Conservation (phyloP, 2,329 filamentous ascomycete species). For the Botrytis porri region DNA sequence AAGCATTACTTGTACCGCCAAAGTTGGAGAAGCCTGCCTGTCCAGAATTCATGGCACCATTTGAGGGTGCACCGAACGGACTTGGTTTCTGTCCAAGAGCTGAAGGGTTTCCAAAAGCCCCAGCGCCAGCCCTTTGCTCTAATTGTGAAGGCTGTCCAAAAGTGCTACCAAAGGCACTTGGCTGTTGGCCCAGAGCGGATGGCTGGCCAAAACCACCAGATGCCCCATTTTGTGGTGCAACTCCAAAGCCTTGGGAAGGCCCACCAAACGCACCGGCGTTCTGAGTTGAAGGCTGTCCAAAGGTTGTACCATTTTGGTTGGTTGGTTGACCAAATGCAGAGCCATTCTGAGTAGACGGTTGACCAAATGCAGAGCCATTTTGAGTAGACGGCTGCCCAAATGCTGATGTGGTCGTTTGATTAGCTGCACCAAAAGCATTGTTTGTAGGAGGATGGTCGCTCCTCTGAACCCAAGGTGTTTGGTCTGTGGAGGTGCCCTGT, state of each 20-base stretch:
- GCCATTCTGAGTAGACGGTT: slow-evolving; percentile 19
- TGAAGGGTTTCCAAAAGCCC: slow-evolving; percentile 43
- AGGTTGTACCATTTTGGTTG: slow-evolving; percentile 33
- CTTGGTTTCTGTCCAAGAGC: slow-evolving; percentile 39
- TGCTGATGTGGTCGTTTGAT: slow-evolving; percentile 23
- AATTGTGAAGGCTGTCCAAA: slow-evolving; percentile 22
- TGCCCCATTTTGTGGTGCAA: slow-evolving; percentile 28
- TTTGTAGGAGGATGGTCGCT: slow-evolving; percentile 37
- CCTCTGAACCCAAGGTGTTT: slow-evolving; percentile 30
- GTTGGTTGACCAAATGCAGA: slow-evolving; percentile 19
- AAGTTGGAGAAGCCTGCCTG: slow-evolving; percentile 18
- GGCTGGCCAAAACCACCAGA: slow-evolving; percentile 41
- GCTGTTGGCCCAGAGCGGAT: slow-evolving; percentile 40
- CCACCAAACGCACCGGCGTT: slow-evolving; percentile 32
- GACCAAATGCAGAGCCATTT: slow-evolving; percentile 18
- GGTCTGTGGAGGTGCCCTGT: slow-evolving; percentile 36
- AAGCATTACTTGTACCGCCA: slow-evolving; percentile 9
- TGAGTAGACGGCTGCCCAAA: slow-evolving; percentile 39
- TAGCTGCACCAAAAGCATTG: slow-evolving; percentile 22
- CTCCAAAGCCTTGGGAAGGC: slow-evolving; percentile 20
- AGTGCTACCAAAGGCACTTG: slow-evolving; percentile 30
- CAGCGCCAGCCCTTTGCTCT: slow-evolving; percentile 24
- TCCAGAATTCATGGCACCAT: slow-evolving; percentile 16
- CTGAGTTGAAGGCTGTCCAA: slow-evolving; percentile 41
- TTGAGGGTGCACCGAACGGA: slow-evolving; percentile 33